Conservation (phyloP, 192 early-diverging fungal species). For the Pecoramyces ruminantium region DNA sequence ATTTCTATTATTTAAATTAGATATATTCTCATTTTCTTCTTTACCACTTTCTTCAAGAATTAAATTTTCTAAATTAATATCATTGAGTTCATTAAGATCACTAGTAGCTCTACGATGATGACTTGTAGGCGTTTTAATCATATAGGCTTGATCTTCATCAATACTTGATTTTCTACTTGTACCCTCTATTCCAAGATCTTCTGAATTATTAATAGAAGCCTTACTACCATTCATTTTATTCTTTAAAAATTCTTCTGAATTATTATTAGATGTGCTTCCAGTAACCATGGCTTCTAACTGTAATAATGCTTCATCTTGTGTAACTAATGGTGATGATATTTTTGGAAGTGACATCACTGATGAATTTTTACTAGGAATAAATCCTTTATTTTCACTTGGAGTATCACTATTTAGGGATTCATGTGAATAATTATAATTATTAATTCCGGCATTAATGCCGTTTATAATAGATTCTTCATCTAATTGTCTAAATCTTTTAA, state of each 20-base stretch:
- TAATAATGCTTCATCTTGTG: background rate
- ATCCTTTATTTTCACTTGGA: background rate
- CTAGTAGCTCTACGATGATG: too few species aligned
- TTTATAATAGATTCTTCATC: background rate
- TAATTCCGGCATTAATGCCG: background rate
- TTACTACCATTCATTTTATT: background rate
- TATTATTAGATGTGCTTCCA: background rate
- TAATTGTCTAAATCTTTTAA: background rate
- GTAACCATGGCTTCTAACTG: background rate
- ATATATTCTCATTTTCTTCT: background rate
- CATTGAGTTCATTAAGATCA: background rate
- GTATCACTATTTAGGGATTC: background rate
- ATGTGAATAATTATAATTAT: background rate
- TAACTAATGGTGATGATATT: background rate
- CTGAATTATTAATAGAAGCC: too few species aligned
- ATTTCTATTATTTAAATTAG: background rate
- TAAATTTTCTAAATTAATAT: background rate
- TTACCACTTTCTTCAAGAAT: too few species aligned
- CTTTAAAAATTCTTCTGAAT: background rate
- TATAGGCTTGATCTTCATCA: background rate
- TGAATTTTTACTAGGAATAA: background rate
- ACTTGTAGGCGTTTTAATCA: background rate
- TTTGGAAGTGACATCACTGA: background rate
- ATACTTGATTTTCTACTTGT: background rate
- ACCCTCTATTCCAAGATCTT: background rate